A percentile compares a stretch with the other conserved stretches of the same genome.
phyloP scores from a whole-genome alignment of 371 early-diverging fungal genomes.

The Rhizopus sp. region DNA sequence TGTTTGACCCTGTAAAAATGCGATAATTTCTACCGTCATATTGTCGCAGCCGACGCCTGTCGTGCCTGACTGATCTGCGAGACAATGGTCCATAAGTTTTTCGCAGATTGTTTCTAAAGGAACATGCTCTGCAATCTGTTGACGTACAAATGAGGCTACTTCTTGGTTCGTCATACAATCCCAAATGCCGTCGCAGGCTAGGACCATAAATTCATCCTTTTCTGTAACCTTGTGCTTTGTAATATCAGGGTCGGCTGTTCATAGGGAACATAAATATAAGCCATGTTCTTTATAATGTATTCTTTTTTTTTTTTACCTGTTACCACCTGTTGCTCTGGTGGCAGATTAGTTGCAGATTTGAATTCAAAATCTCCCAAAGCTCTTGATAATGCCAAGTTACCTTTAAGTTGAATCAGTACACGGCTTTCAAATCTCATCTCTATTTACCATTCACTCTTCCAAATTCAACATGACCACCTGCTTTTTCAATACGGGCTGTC shows the following conservation, averaged over 20 bases:
- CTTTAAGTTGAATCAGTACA: constrained; percentile 27
- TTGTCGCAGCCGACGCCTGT: constrained; percentile 97
- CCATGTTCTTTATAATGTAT: background rate
- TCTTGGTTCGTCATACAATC: constrained; percentile 94
- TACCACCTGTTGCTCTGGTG: constrained; percentile 88
- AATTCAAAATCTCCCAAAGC: constrained; percentile 98
- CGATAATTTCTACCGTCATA: constrained; percentile 97
- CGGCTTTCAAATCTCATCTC: background rate
- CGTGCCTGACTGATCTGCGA: constrained; percentile 83
- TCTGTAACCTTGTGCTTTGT: constrained; percentile 59
- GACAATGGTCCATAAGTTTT: constrained; percentile 86
- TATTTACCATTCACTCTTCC: constrained; percentile 92
- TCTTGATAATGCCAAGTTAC: constrained; percentile 91
- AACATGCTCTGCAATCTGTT: constrained; percentile 56
- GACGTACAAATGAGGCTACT: constrained; percentile 80
- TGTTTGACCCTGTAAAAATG: constrained; percentile 75
- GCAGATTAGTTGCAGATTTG: constrained; percentile 72
- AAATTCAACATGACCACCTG: constrained; percentile 95
- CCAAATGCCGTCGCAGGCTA: constrained; percentile 99
- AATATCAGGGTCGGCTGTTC: constrained; percentile 73
- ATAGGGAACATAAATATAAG: background rate
- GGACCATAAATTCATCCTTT: constrained; percentile 88
- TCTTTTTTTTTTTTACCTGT: constrained; percentile 54
- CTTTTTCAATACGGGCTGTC: constrained; percentile 76
- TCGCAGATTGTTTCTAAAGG: constrained; percentile 78